Conservation (phyloP, 2,329 filamentous ascomycete genomes). For the Colletotrichum brevisporum region DNA sequence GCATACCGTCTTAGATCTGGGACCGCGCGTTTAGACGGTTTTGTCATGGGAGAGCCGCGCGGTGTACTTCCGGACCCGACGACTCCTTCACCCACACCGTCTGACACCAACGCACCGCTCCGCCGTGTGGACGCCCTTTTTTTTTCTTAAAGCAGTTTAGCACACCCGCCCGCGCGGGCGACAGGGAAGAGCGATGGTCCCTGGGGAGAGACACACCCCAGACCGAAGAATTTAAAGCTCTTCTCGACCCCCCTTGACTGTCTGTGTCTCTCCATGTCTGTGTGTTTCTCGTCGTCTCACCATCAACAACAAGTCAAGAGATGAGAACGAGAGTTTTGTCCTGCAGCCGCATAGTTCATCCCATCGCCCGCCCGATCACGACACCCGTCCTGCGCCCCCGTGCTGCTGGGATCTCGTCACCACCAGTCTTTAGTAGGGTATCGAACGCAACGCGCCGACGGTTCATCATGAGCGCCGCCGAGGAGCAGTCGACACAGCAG, state of each 20-base stretch:
- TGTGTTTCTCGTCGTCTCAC: neutral
- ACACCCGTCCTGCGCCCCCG: too few species aligned
- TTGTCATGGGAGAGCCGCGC: constrained; percentile 15
- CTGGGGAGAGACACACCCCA: neutral
- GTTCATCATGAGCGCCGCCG: constrained; percentile 27
- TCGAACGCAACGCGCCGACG: neutral
- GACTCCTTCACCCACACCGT: too few species aligned
- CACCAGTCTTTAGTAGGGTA: neutral
- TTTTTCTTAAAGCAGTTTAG: constrained; percentile 28
- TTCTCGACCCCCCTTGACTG: too few species aligned
- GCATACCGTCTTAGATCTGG: neutral
- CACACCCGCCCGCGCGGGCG: constrained; percentile 30
- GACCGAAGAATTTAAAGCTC: neutral
- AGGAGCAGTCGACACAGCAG: constrained; percentile 7
- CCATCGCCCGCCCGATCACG: neutral
- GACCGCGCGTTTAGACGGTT: constrained; percentile 9
- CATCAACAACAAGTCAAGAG: neutral
- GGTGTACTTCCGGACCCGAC: constrained; percentile 12
- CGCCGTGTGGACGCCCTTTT: neutral
- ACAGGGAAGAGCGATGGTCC: constrained; percentile 1
- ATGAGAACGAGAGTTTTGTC: constrained; percentile 23
- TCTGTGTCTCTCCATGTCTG: neutral
- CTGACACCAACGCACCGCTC: too few species aligned
- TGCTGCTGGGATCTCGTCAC: too few species aligned
- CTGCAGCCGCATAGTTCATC: neutral